Percentiles rank a stretch among this genome's conserved stretches.
Conservation (phyloP, 352 stramenopile genomes). For the Pythium apleroticum region DNA sequence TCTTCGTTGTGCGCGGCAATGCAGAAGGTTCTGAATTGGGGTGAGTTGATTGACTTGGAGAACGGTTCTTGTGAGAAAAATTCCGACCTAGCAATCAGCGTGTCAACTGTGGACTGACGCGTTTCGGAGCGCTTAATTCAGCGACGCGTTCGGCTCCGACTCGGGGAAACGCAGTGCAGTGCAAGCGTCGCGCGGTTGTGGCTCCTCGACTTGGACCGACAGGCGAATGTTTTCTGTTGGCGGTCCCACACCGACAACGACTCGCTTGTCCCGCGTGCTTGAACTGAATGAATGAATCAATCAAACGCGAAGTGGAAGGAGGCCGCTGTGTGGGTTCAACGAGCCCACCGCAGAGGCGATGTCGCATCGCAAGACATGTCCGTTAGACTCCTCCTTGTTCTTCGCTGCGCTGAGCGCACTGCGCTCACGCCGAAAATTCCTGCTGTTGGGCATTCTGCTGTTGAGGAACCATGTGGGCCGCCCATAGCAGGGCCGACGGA, state of each 20-base stretch:
- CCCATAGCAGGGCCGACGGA: not conserved
- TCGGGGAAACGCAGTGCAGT: not conserved
- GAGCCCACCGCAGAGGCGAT: not conserved
- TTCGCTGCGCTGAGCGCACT: not conserved
- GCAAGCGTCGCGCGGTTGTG: not conserved
- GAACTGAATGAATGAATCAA: constrained; percentile 1
- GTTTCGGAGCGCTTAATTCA: not conserved
- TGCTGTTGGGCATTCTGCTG: not conserved
- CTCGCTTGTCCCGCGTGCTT: not conserved
- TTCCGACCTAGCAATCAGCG: not conserved
- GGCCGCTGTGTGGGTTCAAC: not conserved
- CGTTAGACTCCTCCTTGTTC: not conserved
- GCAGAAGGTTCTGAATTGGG: not conserved
- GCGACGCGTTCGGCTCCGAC: not conserved
- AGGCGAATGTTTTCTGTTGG: not conserved
- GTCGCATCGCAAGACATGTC: not conserved
- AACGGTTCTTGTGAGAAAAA: no score
- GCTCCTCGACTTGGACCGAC: not conserved
- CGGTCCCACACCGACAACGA: not conserved
- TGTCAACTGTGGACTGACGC: constrained; percentile 1
- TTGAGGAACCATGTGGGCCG: not conserved
- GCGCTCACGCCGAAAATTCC: not conserved
- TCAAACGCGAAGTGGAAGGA: not conserved
- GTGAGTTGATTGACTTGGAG: not conserved
- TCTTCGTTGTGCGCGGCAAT: not conserved